Evolutionary conservation across 129 eudicot species (phyloP).

Genomic region (Arctium minus): DNA sequence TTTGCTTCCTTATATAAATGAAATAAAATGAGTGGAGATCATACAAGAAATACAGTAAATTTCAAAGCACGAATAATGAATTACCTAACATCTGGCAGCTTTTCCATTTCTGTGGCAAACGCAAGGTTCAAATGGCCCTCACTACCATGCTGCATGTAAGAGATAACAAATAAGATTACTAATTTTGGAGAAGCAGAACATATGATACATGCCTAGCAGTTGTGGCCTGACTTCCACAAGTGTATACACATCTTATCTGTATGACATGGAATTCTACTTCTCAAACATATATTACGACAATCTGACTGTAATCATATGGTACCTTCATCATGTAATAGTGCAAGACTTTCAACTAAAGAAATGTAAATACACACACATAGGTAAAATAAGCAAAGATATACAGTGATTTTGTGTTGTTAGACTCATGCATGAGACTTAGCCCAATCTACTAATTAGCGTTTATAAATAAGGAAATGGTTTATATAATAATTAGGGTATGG

Average conservation of each 20-base stretch:
- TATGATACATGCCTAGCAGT: not conserved
- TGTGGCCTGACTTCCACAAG: too few relatives aligned
- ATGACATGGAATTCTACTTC: not conserved
- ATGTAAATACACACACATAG: not conserved
- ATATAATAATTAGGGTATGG: not conserved
- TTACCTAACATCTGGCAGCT: constrained; percentile 82
- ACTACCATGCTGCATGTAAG: constrained; percentile 72
- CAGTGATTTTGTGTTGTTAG: not conserved
- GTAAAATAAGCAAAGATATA: not conserved
- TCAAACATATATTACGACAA: not conserved
- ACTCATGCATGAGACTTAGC: not conserved
- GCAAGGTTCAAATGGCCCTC: constrained; percentile 74
- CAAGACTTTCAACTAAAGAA: not conserved
- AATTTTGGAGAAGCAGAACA: not conserved
- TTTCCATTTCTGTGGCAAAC: constrained; percentile 84
- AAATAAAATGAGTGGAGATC: not conserved
- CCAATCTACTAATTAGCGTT: not conserved
- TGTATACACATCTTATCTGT: not conserved
- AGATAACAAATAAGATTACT: not conserved
- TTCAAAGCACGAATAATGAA: constrained; percentile 15
- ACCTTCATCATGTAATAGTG: not conserved
- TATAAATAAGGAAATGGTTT: not conserved
- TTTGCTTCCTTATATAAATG: not conserved
- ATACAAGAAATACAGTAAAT: not conserved
- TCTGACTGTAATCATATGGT: too few relatives aligned